Percentiles rank a stretch among this genome's conserved stretches.
Evolutionary conservation across 192 early-diverging fungal species (phyloP).

Genomic region (Coemansia sp.): DNA sequence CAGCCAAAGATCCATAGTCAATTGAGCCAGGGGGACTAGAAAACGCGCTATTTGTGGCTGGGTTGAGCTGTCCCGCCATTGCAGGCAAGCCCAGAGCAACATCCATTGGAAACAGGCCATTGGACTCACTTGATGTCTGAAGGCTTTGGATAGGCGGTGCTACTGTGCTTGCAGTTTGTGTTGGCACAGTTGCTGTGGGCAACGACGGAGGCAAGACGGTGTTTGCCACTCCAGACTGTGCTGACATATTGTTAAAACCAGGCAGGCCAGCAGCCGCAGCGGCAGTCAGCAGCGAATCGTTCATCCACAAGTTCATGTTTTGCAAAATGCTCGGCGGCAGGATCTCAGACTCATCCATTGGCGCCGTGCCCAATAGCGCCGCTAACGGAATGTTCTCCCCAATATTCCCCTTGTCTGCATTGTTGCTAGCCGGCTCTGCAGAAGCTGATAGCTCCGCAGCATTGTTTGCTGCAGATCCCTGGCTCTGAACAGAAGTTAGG

Average conservation of each 20-base stretch:
- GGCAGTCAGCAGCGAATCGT: slow-evolving; percentile 46
- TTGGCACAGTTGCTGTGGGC: slow-evolving; percentile 10
- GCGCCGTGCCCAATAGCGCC: slow-evolving; percentile 38
- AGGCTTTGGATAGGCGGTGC: not conserved
- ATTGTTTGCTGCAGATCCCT: slow-evolving; percentile 8
- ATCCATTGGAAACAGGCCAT: slow-evolving; percentile 44
- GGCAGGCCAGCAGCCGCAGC: slow-evolving; percentile 6
- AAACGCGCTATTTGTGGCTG: slow-evolving; percentile 4
- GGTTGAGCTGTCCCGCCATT: slow-evolving; percentile 8
- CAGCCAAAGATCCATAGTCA: slow-evolving; percentile 12
- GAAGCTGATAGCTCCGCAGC: slow-evolving; percentile 2
- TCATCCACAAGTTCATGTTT: slow-evolving; percentile 54
- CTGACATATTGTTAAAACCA: not conserved
- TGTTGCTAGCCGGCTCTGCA: not conserved
- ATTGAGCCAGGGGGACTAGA: slow-evolving; percentile 9
- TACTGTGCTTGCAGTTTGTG: slow-evolving; percentile 3
- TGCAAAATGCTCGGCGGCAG: slow-evolving; percentile 49
- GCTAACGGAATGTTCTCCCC: slow-evolving; percentile 45
- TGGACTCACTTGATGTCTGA: not conserved
- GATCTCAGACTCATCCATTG: slow-evolving; percentile 50
- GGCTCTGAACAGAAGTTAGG: not conserved
- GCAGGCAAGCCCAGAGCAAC: slow-evolving; percentile 43
- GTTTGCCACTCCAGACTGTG: not conserved
- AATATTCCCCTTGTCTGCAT: slow-evolving; percentile 6
- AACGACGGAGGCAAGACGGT: slow-evolving; percentile 5